Evolutionary conservation across 345 rosid species (phyloP).

Genomic region (Gossypium rotundifolium): DNA sequence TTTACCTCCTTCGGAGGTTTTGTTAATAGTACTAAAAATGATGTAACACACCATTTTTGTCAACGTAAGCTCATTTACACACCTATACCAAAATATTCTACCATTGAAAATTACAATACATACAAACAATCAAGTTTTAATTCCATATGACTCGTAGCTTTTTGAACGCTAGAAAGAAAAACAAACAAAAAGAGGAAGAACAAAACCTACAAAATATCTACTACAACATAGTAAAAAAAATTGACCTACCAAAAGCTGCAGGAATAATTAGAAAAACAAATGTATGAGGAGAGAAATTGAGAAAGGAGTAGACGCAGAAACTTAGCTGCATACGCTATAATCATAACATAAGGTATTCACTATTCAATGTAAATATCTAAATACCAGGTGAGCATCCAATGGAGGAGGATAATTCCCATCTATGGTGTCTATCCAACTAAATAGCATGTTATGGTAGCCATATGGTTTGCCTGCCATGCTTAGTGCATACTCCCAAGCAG

Average conservation of each 20-base stretch:
- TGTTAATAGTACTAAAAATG: not conserved
- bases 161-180: too few relatives aligned
- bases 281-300: not conserved
- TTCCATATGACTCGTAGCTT: not conserved
- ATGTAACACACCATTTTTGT: not conserved
- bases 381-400: slow-evolving; percentile 87
- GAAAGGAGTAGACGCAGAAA: not conserved
- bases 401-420: slow-evolving; percentile 92
- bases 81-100: not conserved
- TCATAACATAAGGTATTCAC: not conserved
- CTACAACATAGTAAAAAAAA: not conserved
- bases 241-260: not conserved
- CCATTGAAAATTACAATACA: not conserved
- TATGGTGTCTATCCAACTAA: slow-evolving; percentile 97
- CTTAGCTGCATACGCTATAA: not conserved
- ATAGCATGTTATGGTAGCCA: slow-evolving; percentile 96
- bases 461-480: slow-evolving; percentile 87
- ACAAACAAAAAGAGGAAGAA: slow-evolving; percentile 1
- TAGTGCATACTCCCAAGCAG: slow-evolving; percentile 94
- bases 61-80: not conserved
- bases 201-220: not conserved
- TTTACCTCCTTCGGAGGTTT: not conserved
- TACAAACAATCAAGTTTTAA: not conserved
- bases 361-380: not conserved
- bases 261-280: not conserved